Base-by-base conservation (phyloP, 495 filamentous ascomycete species). In the Chaetomidium leptoderma region DNA sequence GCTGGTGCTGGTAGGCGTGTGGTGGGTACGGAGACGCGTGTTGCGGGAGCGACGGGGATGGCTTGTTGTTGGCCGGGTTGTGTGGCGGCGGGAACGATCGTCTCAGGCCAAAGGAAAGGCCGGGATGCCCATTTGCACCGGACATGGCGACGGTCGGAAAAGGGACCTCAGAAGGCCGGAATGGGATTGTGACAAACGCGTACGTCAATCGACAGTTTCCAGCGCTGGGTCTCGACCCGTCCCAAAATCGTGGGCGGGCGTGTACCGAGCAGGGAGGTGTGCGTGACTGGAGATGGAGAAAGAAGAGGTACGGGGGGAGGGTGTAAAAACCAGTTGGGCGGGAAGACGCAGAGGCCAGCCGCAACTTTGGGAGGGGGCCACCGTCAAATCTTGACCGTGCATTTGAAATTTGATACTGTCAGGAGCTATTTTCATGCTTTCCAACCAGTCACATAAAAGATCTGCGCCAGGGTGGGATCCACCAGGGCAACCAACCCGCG, bases 1-100 rank as follows among this genome's bases (percentile, higher is more conserved):
- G 69, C 29, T 68, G 66, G 4, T 72, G 66, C 55, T 70, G 43
- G 63, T 74, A 75, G 54, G 71, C 61, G 52, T 73, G 68, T 5
- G 71, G 47, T 53, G 60, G 46, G n/a, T 75, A 77, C n/a, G 76
- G 71, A 9, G 73, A 72, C 59, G 72, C 68, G 57, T 73, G 72
- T 44, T 74, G 72, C 33, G 70, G 60, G 29, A 74, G 71, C 45
- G 74, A 70, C 30, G 73, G 70, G 49, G 75, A 71, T 21, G 74
- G 70, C 68, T 77, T 77, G 53, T 77, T 77, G 53, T 69, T 72
- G 68, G 71, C 53, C 60, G 75, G 47, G 59, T 72, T 61, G 59
- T 62, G 76, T 26, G 72, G 66, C 39, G 72, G 66, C 57, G 63
- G 67, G 56, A 64, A 72, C 45, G 52, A 58, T 44, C 62, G 66